A percentile compares a stretch with the other conserved stretches of the same genome.
phyloP scores from a whole-genome alignment of 2,329 filamentous ascomycete genomes.

The Knoxdaviesia proteae region DNA sequence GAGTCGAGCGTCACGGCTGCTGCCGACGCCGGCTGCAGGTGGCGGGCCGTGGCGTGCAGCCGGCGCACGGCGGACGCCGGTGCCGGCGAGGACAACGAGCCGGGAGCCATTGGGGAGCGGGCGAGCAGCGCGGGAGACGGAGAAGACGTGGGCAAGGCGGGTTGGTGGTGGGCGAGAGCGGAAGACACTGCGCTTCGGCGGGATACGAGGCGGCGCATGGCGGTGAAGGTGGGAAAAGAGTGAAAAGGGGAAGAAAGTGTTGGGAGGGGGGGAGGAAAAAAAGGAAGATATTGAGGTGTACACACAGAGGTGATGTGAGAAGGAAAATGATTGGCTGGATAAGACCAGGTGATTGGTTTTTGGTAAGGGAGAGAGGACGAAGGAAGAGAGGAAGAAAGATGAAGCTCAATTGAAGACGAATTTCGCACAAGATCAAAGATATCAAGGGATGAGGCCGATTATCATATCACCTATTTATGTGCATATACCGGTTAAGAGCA shows the following conservation, averaged over 20 bases:
- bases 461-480: too few relatives aligned
- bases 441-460: too few relatives aligned
- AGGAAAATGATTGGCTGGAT: too few relatives aligned
- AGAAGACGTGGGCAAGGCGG: neutral
- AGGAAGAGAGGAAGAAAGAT: too few relatives aligned
- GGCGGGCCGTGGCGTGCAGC: constrained; percentile 34
- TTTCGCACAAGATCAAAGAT: too few relatives aligned
- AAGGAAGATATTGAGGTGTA: too few relatives aligned
- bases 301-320: too few relatives aligned
- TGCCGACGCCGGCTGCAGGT: constrained; percentile 22
- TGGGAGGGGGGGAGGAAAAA: neutral
- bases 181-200: neutral
- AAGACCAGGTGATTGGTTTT: too few relatives aligned
- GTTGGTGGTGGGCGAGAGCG: neutral
- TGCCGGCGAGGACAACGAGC: constrained; percentile 4
- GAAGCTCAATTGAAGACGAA: too few relatives aligned
- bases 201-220: constrained; percentile 2
- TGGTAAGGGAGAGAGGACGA: too few relatives aligned
- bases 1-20: constrained; percentile 26
- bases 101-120: constrained; percentile 1
- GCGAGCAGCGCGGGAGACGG: neutral
- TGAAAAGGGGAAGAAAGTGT: neutral
- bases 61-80: constrained; percentile 24
- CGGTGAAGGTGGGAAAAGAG: neutral
- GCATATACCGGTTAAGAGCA: too few relatives aligned